A percentile compares a stretch with the other conserved stretches of the same genome.
phyloP scores from a whole-genome alignment of 148 eudicot species.

The Chenopodium berlandieri region DNA sequence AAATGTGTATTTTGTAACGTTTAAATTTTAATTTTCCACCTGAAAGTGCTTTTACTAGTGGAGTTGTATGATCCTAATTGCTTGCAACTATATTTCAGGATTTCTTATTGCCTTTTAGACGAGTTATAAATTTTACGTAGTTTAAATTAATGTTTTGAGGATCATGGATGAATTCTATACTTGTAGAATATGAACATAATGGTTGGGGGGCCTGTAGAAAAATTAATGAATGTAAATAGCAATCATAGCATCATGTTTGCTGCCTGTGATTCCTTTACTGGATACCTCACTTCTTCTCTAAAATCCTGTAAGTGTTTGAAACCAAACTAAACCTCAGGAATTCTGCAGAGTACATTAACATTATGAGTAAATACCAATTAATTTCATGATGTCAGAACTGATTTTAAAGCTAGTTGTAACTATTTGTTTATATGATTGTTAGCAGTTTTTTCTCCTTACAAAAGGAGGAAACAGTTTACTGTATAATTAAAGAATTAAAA shows the following conservation, averaged over 20 bases:
- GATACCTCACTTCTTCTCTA: background rate
- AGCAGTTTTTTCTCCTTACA: background rate
- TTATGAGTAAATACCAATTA: background rate
- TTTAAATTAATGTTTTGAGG: background rate
- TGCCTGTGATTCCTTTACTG: background rate
- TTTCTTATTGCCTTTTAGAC: background rate
- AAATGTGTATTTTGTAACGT: background rate
- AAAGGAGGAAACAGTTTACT: background rate
- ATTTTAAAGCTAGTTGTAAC: background rate
- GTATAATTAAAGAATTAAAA: background rate
- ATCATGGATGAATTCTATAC: background rate
- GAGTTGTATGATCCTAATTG: background rate
- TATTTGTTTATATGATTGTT: background rate
- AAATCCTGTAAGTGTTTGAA: background rate
- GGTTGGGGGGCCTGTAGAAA: background rate
- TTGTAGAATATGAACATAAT: background rate
- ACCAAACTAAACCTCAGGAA: background rate
- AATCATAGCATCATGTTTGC: background rate
- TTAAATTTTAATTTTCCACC: background rate
- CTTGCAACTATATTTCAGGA: background rate
- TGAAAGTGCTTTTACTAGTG: background rate
- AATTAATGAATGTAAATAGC: background rate
- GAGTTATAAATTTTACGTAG: background rate
- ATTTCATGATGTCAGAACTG: background rate
- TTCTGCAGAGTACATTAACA: background rate